Evolutionary conservation across 2,329 filamentous ascomycete genomes (phyloP).

Genomic region (Aspergillus aculeatinus): DNA sequence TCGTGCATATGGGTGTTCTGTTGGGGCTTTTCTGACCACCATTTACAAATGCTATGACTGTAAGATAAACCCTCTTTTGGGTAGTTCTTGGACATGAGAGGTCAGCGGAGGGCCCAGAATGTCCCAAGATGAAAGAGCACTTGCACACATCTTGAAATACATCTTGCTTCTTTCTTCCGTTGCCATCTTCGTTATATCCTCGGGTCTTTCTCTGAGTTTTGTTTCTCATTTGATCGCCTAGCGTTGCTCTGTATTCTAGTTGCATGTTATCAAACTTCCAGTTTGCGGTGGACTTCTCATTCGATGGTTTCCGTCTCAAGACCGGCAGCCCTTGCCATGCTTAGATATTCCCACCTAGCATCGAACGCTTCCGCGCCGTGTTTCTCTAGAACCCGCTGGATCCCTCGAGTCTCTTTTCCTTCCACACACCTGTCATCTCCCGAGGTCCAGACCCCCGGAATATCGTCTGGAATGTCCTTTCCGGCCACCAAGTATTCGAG

Average conservation of each 20-base stretch:
- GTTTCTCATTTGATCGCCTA: not conserved
- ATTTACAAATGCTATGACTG: constrained; percentile 6
- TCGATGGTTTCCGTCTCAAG: constrained; percentile 8
- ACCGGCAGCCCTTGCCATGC: constrained; percentile 26
- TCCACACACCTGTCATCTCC: constrained; percentile 45
- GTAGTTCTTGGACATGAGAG: not conserved
- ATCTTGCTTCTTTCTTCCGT: not conserved
- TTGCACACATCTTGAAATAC: not conserved
- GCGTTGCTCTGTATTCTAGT: constrained; percentile 6
- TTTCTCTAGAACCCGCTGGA: constrained; percentile 42
- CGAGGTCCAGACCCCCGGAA: constrained; percentile 49
- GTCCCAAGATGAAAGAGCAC: not conserved
- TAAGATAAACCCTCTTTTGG: constrained; percentile 14
- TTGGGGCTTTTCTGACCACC: constrained; percentile 9
- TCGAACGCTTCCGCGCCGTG: constrained; percentile 44
- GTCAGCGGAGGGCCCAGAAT: not conserved
- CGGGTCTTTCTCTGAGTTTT: not conserved
- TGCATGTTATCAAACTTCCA: not conserved
- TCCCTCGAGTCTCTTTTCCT: constrained; percentile 31
- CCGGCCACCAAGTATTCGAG: constrained; percentile 32
- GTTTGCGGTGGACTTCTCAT: not conserved
- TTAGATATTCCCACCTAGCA: constrained; percentile 39
- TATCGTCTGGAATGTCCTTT: constrained; percentile 39
- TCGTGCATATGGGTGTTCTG: constrained; percentile 16
- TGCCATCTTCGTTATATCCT: not conserved